These are phyloP conservation scores for Syzygium syzygioides DNA, from an alignment of 441 rosid genomes.

Conservation along the genomic window DNA sequence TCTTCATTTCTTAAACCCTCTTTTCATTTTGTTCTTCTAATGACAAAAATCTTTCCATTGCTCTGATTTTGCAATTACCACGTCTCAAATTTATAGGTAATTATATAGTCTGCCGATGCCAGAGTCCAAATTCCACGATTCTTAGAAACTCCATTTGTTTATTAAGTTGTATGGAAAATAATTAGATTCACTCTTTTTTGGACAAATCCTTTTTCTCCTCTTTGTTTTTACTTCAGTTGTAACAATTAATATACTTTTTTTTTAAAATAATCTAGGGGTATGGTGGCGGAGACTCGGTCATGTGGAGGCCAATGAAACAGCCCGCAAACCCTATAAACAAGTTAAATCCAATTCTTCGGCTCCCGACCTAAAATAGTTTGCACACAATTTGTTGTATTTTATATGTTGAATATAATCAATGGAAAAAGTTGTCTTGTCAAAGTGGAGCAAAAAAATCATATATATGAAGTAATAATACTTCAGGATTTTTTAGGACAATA, in stretches of 20 bases:
- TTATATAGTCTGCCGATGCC: neutral
- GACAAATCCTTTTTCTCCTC: neutral
- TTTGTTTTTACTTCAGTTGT: neutral
- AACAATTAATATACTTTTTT: no score
- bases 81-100: neutral
- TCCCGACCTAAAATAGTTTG: neutral
- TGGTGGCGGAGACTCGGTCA: rapidly evolving
- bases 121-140: neutral
- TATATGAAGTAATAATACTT: no score
- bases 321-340: rapidly evolving
- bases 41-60: neutral
- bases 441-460: no score
- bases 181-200: neutral
- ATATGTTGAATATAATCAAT: no score
- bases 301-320: neutral
- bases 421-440: neutral
- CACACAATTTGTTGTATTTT: no score
- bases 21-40: neutral
- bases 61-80: neutral
- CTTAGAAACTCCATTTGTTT: neutral
- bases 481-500: no score
- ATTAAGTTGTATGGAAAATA: neutral
- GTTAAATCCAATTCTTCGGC: neutral
- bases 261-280: no score
- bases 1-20: neutral